Evolutionary conservation across 768 basidiomycete species (phyloP).

Genomic region (Tremella mesenterica): DNA sequence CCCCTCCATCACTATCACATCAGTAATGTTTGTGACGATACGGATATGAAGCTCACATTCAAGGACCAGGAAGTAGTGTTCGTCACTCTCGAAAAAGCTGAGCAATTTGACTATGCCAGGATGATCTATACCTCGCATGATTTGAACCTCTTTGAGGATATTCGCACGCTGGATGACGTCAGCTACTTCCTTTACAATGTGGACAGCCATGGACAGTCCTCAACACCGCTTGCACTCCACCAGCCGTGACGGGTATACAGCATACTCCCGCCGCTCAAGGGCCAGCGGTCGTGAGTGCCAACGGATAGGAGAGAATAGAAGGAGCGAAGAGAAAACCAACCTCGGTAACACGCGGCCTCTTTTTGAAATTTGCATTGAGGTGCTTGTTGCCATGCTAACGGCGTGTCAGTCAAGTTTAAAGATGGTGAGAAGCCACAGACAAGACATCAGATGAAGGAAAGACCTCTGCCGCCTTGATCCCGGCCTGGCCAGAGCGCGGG

Average conservation of each 20-base stretch:
- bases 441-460: not conserved
- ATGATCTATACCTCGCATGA: constrained; percentile 91
- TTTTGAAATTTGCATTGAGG: constrained; percentile 87
- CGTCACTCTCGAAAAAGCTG: constrained; percentile 82
- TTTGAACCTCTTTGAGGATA: constrained; percentile 98
- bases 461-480: constrained; percentile 26
- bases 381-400: constrained; percentile 80
- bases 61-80: constrained; percentile 88
- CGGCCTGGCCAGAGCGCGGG: constrained; percentile 38
- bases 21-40: not conserved
- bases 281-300: constrained; percentile 21
- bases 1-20: constrained; percentile 74
- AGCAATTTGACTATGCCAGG: constrained; percentile 85
- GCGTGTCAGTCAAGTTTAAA: constrained; percentile 32
- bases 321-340: constrained; percentile 50
- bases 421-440: constrained; percentile 28
- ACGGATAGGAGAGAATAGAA: constrained; percentile 5
- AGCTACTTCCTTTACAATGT: not conserved
- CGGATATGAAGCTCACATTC: constrained; percentile 56
- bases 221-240: not conserved
- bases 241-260: not conserved
- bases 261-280: constrained; percentile 28
- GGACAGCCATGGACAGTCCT: not conserved
- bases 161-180: constrained; percentile 67
- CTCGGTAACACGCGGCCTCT: constrained; percentile 96